Percentiles rank a stretch among this genome's conserved stretches.
Conservation (phyloP, 2,329 filamentous ascomycete genomes). For the Aspergillus sclerotialis region DNA sequence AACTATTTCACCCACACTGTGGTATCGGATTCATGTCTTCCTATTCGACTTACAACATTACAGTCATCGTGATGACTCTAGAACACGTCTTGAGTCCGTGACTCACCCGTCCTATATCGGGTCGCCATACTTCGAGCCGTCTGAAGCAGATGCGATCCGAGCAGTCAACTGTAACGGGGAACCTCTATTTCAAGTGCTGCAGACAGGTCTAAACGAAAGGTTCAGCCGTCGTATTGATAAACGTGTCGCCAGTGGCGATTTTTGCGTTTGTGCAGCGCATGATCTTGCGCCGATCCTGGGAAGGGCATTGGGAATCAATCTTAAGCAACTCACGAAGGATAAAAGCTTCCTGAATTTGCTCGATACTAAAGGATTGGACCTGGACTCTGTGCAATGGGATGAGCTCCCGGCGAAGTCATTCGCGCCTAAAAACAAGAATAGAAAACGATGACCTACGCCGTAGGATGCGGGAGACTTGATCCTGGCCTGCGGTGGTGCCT, state of each 20-base stretch:
- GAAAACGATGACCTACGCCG: not conserved
- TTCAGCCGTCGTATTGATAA: slow-evolving; percentile 23
- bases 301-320: slow-evolving; percentile 18
- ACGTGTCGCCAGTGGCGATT: slow-evolving; percentile 20
- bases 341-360: slow-evolving; percentile 9
- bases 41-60: slow-evolving; percentile 17
- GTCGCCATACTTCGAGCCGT: slow-evolving; percentile 14
- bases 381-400: slow-evolving; percentile 1
- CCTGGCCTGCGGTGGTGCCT: no score
- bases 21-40: slow-evolving; percentile 18
- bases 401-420: not conserved
- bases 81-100: slow-evolving; percentile 12
- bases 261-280: slow-evolving; percentile 28
- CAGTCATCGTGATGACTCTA: slow-evolving; percentile 5
- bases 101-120: slow-evolving; percentile 15
- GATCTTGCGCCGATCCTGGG: slow-evolving; percentile 25
- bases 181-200: slow-evolving; percentile 10
- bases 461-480: no score
- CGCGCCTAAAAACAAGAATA: not conserved
- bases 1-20: slow-evolving; percentile 6
- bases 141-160: slow-evolving; percentile 11
- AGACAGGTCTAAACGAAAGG: slow-evolving; percentile 13
- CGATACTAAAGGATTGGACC: slow-evolving; percentile 4
- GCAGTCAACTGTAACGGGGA: slow-evolving; percentile 6
- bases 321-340: slow-evolving; percentile 20